phyloP scores from a whole-genome alignment of 257 asterid species.

The Nicotiana noctiflora region DNA sequence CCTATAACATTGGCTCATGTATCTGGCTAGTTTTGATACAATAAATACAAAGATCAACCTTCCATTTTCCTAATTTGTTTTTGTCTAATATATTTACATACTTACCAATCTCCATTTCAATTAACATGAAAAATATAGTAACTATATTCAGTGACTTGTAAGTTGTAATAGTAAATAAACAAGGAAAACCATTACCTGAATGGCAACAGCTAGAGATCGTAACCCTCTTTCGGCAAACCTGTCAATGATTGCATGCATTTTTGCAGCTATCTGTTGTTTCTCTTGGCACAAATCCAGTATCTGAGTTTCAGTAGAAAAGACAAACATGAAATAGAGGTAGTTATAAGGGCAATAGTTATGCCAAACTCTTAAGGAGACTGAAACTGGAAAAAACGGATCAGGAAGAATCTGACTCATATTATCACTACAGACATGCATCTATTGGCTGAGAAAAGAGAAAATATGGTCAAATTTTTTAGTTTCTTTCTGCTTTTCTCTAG shows the following conservation, averaged over 20 bases:
- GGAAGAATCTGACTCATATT: not conserved
- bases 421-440: not conserved
- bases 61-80: not conserved
- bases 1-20: not conserved
- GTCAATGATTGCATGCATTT: slow-evolving; percentile 22
- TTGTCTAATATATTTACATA: no score
- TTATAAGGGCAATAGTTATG: not conserved
- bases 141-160: no score
- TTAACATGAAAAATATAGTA: not conserved
- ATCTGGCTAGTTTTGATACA: not conserved
- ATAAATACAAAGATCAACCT: not conserved
- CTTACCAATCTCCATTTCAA: not conserved
- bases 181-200: slow-evolving; percentile 12
- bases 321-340: not conserved
- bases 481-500: not conserved
- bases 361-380: not conserved
- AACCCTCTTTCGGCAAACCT: slow-evolving; percentile 28
- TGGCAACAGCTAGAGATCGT: slow-evolving; percentile 20
- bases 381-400: not conserved
- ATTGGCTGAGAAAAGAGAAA: not conserved
- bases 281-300: slow-evolving; percentile 21
- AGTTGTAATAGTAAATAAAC: not conserved
- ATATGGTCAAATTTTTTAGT: not conserved
- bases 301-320: not conserved
- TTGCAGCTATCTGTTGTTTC: slow-evolving; percentile 13